Evolutionary conservation across 768 basidiomycete species (phyloP), one percentile per base, ranked within the genome.

Genomic region (Serendipita indica): DNA sequence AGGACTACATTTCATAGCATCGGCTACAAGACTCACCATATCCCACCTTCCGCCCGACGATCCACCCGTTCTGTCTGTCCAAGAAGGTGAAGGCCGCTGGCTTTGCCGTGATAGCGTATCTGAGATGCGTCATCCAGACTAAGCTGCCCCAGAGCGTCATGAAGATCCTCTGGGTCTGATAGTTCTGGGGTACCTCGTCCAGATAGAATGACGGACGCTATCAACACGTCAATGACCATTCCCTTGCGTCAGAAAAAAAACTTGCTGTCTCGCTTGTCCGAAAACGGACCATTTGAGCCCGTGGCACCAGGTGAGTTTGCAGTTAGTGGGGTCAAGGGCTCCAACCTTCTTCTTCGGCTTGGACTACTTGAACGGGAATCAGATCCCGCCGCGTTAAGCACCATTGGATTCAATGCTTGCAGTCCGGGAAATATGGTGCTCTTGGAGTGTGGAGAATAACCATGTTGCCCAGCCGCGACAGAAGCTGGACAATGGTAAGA

Each of bases 61-160:
- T 86, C 84, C 57, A 74, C 68, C 41, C 81, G 75, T 54, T 80
- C 79, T 60, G 78, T 78, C 63, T 72, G 72, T 14, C 80, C 80
- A n/a, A 90, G 69, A 59, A 91, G 73, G 68, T 91, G 81, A 62
- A 91, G 69, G 1, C 89, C 88, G 60, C 85, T 87, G 3, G 79
- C 84, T 69, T 88, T 87, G 28, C 89, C 89, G 65, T 93, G 90
- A 68, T 84, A 92, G 34, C 90, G 73, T 12, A 93, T 81, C 67
- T 92, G 82, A 59, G 81, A 78, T 58, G 91, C 86, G 71, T 93
- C 90, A 65, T 93, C 90, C 64, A 93, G 65, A 62, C 85, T 87
- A 60, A 93, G 73, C 70, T 92, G 89, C 2, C 90, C 90, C 3
- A 91, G 77, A 28, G 87, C 89, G 60, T 82, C 81, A 32, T 78